Evolutionary conservation across 257 asterid species (phyloP), one percentile per base, ranked within the genome.

Genomic region (Solanum medicagineum): DNA sequence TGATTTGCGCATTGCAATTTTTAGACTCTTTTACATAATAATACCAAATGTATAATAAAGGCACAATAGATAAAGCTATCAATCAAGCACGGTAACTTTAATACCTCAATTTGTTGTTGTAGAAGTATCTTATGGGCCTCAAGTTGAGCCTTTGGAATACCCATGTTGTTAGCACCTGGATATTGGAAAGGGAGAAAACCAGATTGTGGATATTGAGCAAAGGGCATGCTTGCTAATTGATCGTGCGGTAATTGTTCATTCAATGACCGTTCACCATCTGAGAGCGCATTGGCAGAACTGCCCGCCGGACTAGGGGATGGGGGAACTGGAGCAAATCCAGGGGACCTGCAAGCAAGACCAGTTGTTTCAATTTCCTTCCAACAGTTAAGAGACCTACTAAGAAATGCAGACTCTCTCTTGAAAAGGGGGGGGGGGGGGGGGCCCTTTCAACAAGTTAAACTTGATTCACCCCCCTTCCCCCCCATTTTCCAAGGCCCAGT

Each of bases 21-120:
- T 24, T 60, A 45, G 6, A 24, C 85, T 83, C 60, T 15, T 17
- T 32, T 20, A 60, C 66, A 51, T 20, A 81, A 45, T 54, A 44
- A 36, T 49, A 56, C 51, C 65, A 73, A 40, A 70, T 81, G 83
- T 26, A 56, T 75, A 70, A 77, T 36, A 69, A 69, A 60, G 51
- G 74, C 36, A 59, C n/a, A 53, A 80, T 3, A 56, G 54, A 10
- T 51, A 83, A 81, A 55, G 88, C 73, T 79, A 29, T 74, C 32
- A 79, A 63, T 10, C 54, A 42, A 86, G 55, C 63, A 45, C 60
- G n/a, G 84, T 68, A 81, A 84, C 69, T 51, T 45, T 81, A 85
- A 81, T 90, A 96, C 99, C 98, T 94, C 93, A 89, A 95, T 94
- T 89, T 93, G 97, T 63, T 91, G 92, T 91, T 92, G 85, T 65